These are phyloP conservation scores for Cucumis melo DNA, from an alignment of 306 rosid genomes.

Conservation along the genomic window DNA sequence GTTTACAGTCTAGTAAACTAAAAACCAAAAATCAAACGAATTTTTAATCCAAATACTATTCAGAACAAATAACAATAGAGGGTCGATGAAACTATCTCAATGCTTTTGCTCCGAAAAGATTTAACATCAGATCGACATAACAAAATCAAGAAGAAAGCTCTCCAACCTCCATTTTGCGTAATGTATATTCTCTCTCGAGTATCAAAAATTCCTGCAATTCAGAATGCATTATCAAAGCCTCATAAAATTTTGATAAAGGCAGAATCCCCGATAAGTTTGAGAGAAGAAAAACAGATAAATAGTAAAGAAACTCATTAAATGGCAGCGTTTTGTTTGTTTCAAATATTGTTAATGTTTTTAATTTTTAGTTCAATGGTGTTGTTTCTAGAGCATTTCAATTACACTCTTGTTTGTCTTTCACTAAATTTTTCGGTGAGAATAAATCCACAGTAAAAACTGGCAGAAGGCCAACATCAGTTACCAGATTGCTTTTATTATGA, in stretches of 20 bases:
- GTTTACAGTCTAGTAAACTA: too few species aligned
- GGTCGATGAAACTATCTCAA: neutral
- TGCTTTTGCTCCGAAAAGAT: neutral
- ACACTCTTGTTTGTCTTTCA: too few species aligned
- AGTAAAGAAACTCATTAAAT: too few species aligned
- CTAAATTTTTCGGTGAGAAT: too few species aligned
- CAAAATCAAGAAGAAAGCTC: constrained; percentile 4
- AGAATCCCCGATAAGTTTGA: neutral
- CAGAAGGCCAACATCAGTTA: neutral
- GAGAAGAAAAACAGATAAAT: neutral
- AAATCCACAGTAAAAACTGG: neutral
- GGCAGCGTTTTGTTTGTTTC: too few species aligned
- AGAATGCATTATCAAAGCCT: neutral
- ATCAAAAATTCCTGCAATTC: constrained; percentile 12
- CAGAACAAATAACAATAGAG: neutral
- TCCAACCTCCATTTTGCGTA: constrained; percentile 7
- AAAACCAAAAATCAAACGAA: neutral
- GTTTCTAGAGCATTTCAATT: too few species aligned
- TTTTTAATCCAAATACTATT: neutral
- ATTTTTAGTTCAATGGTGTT: too few species aligned
- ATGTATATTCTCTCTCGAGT: constrained; percentile 11
- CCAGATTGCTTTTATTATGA: constrained; percentile 1
- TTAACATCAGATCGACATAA: neutral
- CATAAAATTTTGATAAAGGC: neutral
- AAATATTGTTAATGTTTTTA: too few species aligned